Evolutionary conservation across 2,329 filamentous ascomycete genomes (phyloP).

Genomic region (Cladosporium colombiae): DNA sequence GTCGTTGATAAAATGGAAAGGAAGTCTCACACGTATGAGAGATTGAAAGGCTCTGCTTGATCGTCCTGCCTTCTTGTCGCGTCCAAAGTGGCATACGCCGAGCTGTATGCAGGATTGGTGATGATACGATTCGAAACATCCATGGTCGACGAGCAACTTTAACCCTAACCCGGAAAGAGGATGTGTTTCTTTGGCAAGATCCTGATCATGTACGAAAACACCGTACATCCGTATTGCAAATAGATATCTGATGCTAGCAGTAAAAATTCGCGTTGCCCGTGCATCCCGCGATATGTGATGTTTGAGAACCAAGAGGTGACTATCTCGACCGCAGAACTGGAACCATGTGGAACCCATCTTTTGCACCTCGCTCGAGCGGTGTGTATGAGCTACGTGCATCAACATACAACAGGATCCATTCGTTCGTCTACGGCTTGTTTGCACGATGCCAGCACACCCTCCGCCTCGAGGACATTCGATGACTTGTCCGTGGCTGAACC

Average conservation of each 20-base stretch:
- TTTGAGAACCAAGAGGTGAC: background rate
- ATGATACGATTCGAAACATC: background rate
- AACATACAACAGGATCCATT: background rate
- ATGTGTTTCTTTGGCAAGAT: background rate
- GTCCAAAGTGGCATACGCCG: background rate
- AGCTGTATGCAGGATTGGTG: background rate
- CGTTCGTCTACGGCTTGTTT: background rate
- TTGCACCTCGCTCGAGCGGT: background rate
- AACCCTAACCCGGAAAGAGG: background rate
- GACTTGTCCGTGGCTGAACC: background rate
- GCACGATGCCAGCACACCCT: background rate
- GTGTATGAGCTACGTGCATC: background rate
- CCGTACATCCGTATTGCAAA: background rate
- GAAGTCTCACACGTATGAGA: no score
- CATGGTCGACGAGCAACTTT: background rate
- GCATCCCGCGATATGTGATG: background rate
- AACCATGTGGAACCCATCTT: background rate
- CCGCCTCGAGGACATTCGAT: background rate
- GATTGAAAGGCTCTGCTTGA: background rate
- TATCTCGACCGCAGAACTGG: background rate
- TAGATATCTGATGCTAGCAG: background rate
- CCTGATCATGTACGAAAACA: background rate
- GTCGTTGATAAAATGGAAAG: no score
- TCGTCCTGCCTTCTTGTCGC: background rate
- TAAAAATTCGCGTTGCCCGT: background rate